Percentiles rank a stretch among this genome's conserved stretches.
phyloP scores from a whole-genome alignment of 345 rosid species.

The Psidium friedrichsthalianum region DNA sequence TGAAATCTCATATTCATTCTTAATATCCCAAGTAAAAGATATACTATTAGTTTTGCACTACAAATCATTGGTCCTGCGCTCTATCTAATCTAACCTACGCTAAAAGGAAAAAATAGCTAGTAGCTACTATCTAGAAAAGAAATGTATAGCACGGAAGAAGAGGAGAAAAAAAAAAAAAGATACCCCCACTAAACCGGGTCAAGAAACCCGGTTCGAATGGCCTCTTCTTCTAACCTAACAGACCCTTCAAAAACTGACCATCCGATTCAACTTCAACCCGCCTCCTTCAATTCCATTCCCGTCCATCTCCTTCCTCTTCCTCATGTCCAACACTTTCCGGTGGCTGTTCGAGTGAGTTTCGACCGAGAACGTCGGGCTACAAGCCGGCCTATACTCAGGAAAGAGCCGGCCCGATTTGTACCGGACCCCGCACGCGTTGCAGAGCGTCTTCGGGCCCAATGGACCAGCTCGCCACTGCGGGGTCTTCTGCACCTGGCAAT shows the following conservation, averaged over 20 bases:
- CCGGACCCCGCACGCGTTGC: constrained; percentile 42
- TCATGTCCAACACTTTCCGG: constrained; percentile 37
- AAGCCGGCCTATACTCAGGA: constrained; percentile 41
- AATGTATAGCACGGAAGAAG: neutral
- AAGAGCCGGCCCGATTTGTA: constrained; percentile 37
- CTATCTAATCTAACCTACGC: neutral
- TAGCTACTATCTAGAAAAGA: neutral
- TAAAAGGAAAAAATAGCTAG: neutral
- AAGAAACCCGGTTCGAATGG: neutral
- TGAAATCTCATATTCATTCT: neutral
- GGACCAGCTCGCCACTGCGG: constrained; percentile 47
- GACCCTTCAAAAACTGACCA: constrained; percentile 1
- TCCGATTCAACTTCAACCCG: constrained; percentile 4
- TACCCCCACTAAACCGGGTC: neutral
- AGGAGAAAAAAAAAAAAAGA: neutral
- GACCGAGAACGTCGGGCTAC: constrained; percentile 35
- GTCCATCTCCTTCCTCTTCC: constrained; percentile 22
- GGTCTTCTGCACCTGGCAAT: constrained; percentile 34
- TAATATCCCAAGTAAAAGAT: neutral
- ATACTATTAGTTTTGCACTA: too few relatives aligned
- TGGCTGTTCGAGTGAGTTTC: constrained; percentile 35
- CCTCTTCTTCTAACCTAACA: neutral
- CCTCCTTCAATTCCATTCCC: neutral
- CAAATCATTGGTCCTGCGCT: neutral
- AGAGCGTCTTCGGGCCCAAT: constrained; percentile 30